Conservation (phyloP, 2,329 filamentous ascomycete species). For the Fusarium tuaranense region DNA sequence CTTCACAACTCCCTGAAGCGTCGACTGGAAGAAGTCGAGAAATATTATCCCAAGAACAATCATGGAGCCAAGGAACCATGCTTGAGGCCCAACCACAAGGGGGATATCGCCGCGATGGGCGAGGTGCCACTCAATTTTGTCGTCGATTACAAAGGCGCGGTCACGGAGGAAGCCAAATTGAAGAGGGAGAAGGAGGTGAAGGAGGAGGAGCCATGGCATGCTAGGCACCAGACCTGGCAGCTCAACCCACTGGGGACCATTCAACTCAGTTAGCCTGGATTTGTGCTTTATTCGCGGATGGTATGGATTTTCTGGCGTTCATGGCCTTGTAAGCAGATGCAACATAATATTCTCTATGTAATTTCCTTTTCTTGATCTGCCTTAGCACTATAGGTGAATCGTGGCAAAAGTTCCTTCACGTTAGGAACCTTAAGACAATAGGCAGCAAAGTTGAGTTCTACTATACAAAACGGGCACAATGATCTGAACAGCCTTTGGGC, state of each 20-base stretch:
- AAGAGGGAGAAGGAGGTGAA: not conserved
- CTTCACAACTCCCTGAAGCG: not conserved
- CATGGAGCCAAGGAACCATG: not conserved
- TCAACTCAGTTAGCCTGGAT: not conserved
- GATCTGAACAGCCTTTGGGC: not conserved
- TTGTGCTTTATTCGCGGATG: not conserved
- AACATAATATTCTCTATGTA: not conserved
- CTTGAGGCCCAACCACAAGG: not conserved
- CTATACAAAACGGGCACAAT: not conserved
- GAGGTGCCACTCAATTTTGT: not conserved
- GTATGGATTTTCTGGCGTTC: not conserved
- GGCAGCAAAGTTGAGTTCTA: not conserved
- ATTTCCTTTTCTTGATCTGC: not conserved
- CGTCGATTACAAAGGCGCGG: not conserved
- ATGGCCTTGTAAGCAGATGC: not conserved
- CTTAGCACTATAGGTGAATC: not conserved
- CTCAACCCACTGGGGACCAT: not conserved
- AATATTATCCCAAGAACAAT: not conserved
- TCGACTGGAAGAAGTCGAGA: not conserved
- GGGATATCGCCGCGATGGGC: not conserved
- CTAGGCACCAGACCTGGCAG: not conserved
- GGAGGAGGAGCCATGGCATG: not conserved
- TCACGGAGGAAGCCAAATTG: not conserved
- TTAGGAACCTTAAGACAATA: not conserved
- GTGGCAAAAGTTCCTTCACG: not conserved